A percentile compares a stretch with the other conserved stretches of the same genome.
Conservation (phyloP, 2,329 filamentous ascomycete species). For the Pyrenochaeta sp. region DNA sequence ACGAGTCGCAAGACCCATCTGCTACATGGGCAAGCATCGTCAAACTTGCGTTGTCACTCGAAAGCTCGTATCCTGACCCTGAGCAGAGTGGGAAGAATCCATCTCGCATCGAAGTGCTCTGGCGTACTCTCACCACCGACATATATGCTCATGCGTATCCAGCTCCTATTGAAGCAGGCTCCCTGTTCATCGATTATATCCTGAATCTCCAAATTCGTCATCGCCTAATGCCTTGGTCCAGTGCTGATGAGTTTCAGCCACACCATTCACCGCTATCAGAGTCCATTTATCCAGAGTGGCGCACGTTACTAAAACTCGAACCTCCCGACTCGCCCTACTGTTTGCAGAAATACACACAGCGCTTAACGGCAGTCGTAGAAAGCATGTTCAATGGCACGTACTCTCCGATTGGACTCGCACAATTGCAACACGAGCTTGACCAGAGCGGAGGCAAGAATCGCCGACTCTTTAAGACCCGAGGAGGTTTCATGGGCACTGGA, state of each 20-base stretch:
- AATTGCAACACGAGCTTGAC: slow-evolving; percentile 39
- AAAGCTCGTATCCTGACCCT: slow-evolving; percentile 24
- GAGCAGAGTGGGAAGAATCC: slow-evolving; percentile 4
- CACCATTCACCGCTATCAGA: slow-evolving; percentile 35
- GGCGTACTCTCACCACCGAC: slow-evolving; percentile 35
- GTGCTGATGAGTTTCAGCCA: slow-evolving; percentile 34
- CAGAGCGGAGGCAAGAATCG: slow-evolving; percentile 30
- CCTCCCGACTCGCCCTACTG: slow-evolving; percentile 25
- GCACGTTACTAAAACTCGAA: slow-evolving; percentile 30
- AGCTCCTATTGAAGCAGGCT: slow-evolving; percentile 21
- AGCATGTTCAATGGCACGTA: slow-evolving; percentile 40
- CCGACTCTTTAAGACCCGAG: slow-evolving; percentile 29
- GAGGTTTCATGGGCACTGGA: slow-evolving; percentile 31
- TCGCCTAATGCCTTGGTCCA: slow-evolving; percentile 37
- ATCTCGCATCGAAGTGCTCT: slow-evolving; percentile 32
- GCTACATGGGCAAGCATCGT: slow-evolving; percentile 34
- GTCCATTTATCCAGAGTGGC: slow-evolving; percentile 37
- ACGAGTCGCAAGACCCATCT: slow-evolving; percentile 26
- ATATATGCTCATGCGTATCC: slow-evolving; percentile 31
- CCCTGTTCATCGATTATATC: slow-evolving; percentile 38
- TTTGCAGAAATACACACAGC: slow-evolving; percentile 23
- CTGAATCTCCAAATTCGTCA: slow-evolving; percentile 39
- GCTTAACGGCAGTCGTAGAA: slow-evolving; percentile 26
- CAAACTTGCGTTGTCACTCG: slow-evolving; percentile 25
- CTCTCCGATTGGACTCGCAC: slow-evolving; percentile 33